Evolutionary conservation across 352 stramenopile species (phyloP), one percentile per base, ranked within the genome.

Genomic region (Phytophthora pisi): DNA sequence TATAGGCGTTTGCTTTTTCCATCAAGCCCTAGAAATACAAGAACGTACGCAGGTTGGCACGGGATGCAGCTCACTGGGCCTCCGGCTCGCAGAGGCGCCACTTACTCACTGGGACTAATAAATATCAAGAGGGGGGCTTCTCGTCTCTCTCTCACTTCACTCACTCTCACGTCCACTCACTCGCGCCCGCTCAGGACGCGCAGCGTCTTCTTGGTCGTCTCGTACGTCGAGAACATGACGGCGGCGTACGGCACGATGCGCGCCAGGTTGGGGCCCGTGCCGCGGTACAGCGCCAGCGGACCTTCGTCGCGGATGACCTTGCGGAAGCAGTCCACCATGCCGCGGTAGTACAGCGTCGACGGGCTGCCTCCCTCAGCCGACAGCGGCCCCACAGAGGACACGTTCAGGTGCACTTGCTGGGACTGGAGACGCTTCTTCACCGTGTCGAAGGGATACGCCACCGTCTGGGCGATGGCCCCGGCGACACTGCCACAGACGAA

Each of bases 161-260:
- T 53, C 45, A 45, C 40, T 71, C 55, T 66, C 42, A 53, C 64
- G 46, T 46, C 42, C 46, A 26, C 43, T 69, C 24, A 62, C 50
- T 59, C 47, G 31, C 52, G 46, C 28, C 64, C 68, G 34, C 65
- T 76, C 11, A 89, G 51, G 47, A 82, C 43, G 24, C 78, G 79
- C 52, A 91, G 64, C 15, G 72, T 70, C 72, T 90, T 84, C 71
- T 94, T 94, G 56, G 81, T 91, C 68, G 78, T 84, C 67, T 94
- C 86, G 59, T 89, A 94, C 26, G 86, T 90, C 64, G 81, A 89
- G 68, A 93, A 95, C 82, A 92, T 92, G 56, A 95, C 80, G 15
- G 88, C 88, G 1, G 85, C 83, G 70, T 92, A 93, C 47, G 88
- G 88, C 28, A 93, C 82, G 58, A 95, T 86, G 40, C 87, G 86